These are phyloP conservation scores for Triangularia setosa DNA, from an alignment of 2,329 filamentous ascomycete genomes.

Conservation along the genomic window DNA sequence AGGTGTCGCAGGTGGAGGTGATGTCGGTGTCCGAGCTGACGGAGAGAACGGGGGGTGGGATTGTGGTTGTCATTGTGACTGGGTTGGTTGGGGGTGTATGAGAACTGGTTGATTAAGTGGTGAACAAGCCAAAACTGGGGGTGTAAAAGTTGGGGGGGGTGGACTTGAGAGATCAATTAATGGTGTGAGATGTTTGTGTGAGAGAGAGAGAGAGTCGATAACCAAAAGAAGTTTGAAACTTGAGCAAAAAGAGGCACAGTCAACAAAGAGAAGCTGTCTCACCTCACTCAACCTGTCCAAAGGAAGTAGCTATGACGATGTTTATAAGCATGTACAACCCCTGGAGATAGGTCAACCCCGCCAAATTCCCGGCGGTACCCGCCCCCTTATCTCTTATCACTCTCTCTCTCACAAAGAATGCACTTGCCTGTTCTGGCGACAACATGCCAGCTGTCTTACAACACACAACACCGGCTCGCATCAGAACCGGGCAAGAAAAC, in stretches of 20 bases:
- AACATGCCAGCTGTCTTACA: not conserved
- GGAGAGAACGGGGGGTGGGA: conserved; percentile 24
- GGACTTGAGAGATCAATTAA: too few relatives aligned
- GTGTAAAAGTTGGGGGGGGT: too few relatives aligned
- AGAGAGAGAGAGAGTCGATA: not conserved
- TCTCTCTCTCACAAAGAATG: not conserved
- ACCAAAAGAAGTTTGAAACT: not conserved
- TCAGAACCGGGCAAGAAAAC: not conserved
- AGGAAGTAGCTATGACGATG: not conserved
- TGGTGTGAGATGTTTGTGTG: too few relatives aligned
- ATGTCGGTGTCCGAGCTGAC: conserved; percentile 26
- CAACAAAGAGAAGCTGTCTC: not conserved
- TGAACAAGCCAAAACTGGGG: too few relatives aligned
- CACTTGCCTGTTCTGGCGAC: not conserved
- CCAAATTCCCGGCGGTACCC: not conserved
- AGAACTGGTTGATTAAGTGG: not conserved
- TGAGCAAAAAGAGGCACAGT: not conserved
- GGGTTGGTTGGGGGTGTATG: not conserved
- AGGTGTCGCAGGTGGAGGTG: conserved; percentile 33
- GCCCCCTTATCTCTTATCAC: not conserved
- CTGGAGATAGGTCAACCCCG: not conserved
- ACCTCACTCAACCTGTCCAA: not conserved
- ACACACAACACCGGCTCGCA: not conserved
- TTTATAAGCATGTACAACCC: not conserved
- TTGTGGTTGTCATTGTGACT: conserved; percentile 11